phyloP scores from a whole-genome alignment of 345 rosid species.

The Dovyalis caffra region DNA sequence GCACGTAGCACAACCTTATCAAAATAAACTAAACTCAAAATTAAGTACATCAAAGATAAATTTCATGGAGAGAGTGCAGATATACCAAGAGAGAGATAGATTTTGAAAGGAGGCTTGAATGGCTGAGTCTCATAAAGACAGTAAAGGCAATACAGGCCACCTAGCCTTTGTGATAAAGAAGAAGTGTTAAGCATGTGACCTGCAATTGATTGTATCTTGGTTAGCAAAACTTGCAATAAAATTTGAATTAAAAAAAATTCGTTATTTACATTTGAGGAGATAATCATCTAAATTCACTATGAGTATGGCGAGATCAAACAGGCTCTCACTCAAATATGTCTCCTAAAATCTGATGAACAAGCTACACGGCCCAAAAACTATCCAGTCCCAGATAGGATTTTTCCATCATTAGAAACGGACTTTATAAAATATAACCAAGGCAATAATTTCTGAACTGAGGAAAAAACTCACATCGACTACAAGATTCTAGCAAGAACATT shows the following conservation, averaged over 20 bases:
- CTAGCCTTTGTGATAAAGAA: conserved; percentile 65
- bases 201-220: conserved; percentile 32
- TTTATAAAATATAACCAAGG: too few relatives aligned
- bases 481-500: background rate
- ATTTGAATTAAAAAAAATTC: background rate
- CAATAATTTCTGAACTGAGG: too few relatives aligned
- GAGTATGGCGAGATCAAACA: background rate
- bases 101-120: conserved; percentile 68
- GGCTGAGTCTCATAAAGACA: conserved; percentile 86
- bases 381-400: background rate
- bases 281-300: background rate
- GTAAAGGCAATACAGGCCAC: conserved; percentile 88
- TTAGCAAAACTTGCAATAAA: background rate
- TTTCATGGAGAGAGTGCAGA: background rate
- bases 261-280: background rate
- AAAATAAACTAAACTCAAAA: background rate
- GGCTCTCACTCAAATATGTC: background rate
- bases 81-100: conserved; percentile 75
- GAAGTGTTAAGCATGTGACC: conserved; percentile 55
- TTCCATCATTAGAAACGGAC: too few relatives aligned
- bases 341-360: background rate
- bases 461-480: background rate
- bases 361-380: background rate
- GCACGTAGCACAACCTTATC: background rate
- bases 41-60: background rate